Conservation (phyloP, 1,139 yeast species). For the Meyerozyma elateridarum region DNA sequence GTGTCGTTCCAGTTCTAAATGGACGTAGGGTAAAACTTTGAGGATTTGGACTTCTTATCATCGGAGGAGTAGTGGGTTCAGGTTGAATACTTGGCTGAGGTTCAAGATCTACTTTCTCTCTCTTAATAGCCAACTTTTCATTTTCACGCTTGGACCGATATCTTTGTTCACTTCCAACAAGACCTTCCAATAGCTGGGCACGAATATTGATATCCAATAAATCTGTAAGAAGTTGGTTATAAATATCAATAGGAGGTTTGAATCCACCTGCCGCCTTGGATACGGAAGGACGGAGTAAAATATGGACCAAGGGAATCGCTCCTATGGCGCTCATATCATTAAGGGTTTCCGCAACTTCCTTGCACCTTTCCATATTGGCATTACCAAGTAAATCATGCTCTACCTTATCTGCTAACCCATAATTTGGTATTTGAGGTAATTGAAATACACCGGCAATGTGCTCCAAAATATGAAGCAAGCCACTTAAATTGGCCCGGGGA, state of each 20-base stretch:
- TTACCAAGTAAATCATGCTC: constrained; percentile 10
- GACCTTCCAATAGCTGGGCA: constrained; percentile 19
- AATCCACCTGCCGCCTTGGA: constrained; percentile 35
- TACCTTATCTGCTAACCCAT: constrained; percentile 27
- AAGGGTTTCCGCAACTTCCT: constrained; percentile 16
- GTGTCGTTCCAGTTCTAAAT: constrained; percentile 38
- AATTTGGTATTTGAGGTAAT: constrained; percentile 22
- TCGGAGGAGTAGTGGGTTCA: too few relatives aligned
- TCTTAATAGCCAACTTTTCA: constrained; percentile 26
- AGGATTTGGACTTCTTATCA: constrained; percentile 14
- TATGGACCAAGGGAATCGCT: constrained; percentile 38
- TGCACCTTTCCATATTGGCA: constrained; percentile 9
- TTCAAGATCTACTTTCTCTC: constrained; percentile 17
- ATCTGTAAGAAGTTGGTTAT: constrained; percentile 25
- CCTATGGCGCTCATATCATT: constrained; percentile 38
- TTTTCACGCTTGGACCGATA: constrained; percentile 26
- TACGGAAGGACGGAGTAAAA: constrained; percentile 38
- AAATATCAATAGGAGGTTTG: constrained; percentile 35
- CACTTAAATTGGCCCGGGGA: constrained; percentile 40
- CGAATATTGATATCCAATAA: constrained; percentile 26
- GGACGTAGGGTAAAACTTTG: constrained; percentile 38
- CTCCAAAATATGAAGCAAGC: constrained; percentile 34
- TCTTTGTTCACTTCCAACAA: constrained; percentile 29
- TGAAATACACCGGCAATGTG: constrained; percentile 27
- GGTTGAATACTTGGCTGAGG: too few relatives aligned